Evolutionary conservation across 139 green algal species (phyloP), one percentile per base, ranked within the genome.

Genomic region (Coelastrella sp.): DNA sequence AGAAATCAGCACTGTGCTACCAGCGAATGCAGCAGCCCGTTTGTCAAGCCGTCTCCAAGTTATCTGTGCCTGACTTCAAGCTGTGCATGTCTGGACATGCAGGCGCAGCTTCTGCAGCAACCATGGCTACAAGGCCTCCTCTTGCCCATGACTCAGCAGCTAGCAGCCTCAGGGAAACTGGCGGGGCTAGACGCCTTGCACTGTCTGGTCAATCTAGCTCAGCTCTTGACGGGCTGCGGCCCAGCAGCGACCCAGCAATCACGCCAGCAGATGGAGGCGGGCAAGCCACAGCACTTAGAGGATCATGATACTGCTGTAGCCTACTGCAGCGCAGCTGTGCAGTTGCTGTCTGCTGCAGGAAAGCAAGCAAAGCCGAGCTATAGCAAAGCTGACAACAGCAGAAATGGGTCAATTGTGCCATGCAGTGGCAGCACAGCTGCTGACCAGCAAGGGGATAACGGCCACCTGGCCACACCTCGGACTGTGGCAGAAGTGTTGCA

Each of bases 191-290:
- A 20, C 20, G 91, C 91, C n/a, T 54, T 65, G 54, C 73, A 88
- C 23, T 87, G 85, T 47, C 89, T 94, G 3, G 60, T 86, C 59
- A 93, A 93, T 66, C 77, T 95, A 59, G 66, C 76, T 0, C 91
- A 93, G 85, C 82, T 95, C 77, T 71, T 92, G 16, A 80, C 89
- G n/a, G 84, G 84, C 54, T 83, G 84, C 56, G 77, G 54, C 7
- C 54, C 84, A 89, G 19, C 56, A 83, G 7, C 77, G 14, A 14
- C 64, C 32, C 32, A 71, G 64, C 64, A 71, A 3, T 20, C 64
- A 71, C 11, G 4, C 64, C 64, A 57, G 32, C 2, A 32, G 75
- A 5, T 81, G 75, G 23, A 4, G 60, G 6, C 4, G 13, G 56
- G n/a, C 58, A 64, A 89, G 6, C 84, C 81, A 64, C 84, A 89